Conservation (phyloP, 805 yeast genomes). For the Lachancea kluyveri region DNA sequence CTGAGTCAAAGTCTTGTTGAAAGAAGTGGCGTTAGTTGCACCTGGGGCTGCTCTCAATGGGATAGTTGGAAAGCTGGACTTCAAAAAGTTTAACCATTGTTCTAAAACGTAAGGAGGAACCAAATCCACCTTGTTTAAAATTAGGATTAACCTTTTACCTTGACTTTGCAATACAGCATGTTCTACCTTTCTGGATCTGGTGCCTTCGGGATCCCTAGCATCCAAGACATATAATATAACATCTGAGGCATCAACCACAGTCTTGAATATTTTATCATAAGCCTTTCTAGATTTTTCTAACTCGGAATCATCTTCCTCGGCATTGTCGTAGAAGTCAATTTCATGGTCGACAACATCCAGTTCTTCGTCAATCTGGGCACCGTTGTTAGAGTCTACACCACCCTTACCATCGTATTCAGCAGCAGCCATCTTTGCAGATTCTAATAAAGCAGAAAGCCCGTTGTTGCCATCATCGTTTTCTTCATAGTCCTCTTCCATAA, state of each 20-base stretch:
- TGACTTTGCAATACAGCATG: conserved; percentile 77
- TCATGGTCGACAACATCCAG: conserved; percentile 48
- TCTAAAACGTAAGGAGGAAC: conserved; percentile 80
- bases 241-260: conserved; percentile 89
- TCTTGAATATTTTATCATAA: conserved; percentile 87
- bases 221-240: conserved; percentile 90
- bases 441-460: conserved; percentile 77
- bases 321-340: conserved; percentile 38
- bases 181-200: conserved; percentile 88
- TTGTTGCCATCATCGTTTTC: conserved; percentile 39
- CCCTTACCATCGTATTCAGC: conserved; percentile 59
- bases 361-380: conserved; percentile 35
- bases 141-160: conserved; percentile 72
- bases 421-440: conserved; percentile 88
- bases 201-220: conserved; percentile 95
- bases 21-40: conserved; percentile 60
- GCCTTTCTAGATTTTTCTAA: conserved; percentile 79
- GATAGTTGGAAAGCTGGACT: conserved; percentile 82
- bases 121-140: conserved; percentile 88
- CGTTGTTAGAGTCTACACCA: conserved; percentile 39
- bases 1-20: conserved; percentile 68
- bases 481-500: conserved; percentile 35
- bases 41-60: conserved; percentile 80
- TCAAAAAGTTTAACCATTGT: conserved; percentile 76
- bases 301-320: conserved; percentile 41